Evolutionary conservation across 164 flowering plant species (phyloP).

Genomic region (Kingdonia uniflora): DNA sequence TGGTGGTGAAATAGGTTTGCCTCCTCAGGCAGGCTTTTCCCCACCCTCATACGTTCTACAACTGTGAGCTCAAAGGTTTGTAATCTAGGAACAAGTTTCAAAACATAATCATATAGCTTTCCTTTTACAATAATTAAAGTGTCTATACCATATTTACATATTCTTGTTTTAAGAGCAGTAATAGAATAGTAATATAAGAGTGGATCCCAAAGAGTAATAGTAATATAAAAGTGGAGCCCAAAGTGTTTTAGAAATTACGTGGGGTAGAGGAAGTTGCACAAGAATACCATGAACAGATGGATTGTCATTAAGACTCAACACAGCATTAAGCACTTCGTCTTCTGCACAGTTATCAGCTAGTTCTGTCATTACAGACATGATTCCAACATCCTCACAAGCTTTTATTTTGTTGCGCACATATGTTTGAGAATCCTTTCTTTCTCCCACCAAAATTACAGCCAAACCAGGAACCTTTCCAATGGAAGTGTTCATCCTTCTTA

Average conservation of each 20-base stretch:
- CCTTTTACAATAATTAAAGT: too few relatives aligned
- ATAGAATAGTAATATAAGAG: too few relatives aligned
- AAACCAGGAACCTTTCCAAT: constrained; percentile 70
- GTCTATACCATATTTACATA: too few relatives aligned
- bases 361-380: constrained; percentile 32
- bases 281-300: constrained; percentile 78
- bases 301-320: constrained; percentile 43
- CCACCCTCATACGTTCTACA: too few relatives aligned
- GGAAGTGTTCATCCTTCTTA: constrained; percentile 50
- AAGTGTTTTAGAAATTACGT: constrained; percentile 41
- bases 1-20: too few relatives aligned
- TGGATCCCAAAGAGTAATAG: neutral
- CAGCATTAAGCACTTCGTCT: constrained; percentile 39
- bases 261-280: constrained; percentile 94
- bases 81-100: too few relatives aligned
- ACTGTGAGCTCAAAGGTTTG: too few relatives aligned
- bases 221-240: neutral
- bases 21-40: too few relatives aligned
- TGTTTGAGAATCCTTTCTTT: constrained; percentile 66
- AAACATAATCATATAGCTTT: too few relatives aligned
- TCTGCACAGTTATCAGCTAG: constrained; percentile 53
- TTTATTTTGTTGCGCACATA: constrained; percentile 65
- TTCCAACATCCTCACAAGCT: constrained; percentile 83
- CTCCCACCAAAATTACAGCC: constrained; percentile 79
- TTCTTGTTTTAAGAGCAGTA: too few relatives aligned